Conservation (phyloP, 306 rosid species). For the Corylus avellana region DNA sequence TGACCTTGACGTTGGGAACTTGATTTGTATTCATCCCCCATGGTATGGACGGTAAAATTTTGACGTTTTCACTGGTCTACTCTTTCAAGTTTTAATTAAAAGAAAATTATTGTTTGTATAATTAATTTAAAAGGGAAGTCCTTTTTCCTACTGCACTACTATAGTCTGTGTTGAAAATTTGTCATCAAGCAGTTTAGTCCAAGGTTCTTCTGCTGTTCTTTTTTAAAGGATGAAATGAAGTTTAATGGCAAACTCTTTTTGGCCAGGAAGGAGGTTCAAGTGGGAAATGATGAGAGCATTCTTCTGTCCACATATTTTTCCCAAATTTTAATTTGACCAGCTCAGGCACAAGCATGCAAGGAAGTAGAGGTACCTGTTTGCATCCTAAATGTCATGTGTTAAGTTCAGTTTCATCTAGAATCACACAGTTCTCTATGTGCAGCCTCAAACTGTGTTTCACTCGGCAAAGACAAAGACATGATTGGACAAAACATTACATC, state of each 20-base stretch:
- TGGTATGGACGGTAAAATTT: constrained; percentile 51
- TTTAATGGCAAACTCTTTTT: background rate
- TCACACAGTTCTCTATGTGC: background rate
- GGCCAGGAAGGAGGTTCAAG: constrained; percentile 77
- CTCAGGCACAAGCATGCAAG: constrained; percentile 6
- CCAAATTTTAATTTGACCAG: constrained; percentile 24
- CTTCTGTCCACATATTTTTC: constrained; percentile 73
- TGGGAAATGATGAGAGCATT: constrained; percentile 41
- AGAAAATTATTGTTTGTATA: background rate
- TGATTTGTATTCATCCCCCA: constrained; percentile 65
- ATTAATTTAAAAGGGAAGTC: background rate
- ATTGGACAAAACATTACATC: background rate
- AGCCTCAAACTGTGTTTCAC: background rate
- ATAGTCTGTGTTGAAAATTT: background rate
- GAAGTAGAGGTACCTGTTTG: background rate
- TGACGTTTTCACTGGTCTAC: background rate
- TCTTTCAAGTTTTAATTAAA: constrained; percentile 6
- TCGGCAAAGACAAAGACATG: background rate
- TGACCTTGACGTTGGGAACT: constrained; percentile 74
- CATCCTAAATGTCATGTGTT: background rate
- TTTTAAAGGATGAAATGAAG: background rate
- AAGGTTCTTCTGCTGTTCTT: background rate
- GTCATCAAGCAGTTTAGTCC: background rate
- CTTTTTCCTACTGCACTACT: background rate
- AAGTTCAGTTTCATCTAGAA: background rate